Evolutionary conservation across 345 rosid species (phyloP).

Genomic region (Hypericum androsaemum): DNA sequence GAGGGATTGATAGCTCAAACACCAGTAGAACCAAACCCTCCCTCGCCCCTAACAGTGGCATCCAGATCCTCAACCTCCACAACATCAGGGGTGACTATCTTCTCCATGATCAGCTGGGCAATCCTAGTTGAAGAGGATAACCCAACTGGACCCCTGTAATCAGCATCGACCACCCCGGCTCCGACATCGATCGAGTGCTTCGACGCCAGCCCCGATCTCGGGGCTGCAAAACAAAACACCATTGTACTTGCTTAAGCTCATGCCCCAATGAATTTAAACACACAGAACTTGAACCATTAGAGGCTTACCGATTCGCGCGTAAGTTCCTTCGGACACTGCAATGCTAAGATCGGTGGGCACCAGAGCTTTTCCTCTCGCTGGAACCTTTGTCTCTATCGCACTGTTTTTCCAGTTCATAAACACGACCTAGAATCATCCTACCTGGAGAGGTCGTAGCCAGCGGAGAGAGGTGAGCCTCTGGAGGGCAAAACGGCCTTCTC

Average conservation of each 20-base stretch:
- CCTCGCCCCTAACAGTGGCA: conserved; percentile 59
- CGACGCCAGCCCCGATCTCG: conserved; percentile 74
- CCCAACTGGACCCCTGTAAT: conserved; percentile 67
- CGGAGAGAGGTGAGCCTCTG: too few species aligned
- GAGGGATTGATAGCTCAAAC: too few species aligned
- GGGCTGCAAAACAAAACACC: conserved; percentile 27
- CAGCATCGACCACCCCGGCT: conserved; percentile 71
- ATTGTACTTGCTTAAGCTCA: too few species aligned
- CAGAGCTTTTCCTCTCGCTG: conserved; percentile 75
- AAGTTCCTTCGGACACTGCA: conserved; percentile 57
- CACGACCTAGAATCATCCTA: neutral
- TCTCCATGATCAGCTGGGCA: conserved; percentile 68
- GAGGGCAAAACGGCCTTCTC: too few species aligned
- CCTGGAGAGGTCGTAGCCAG: conserved; percentile 14
- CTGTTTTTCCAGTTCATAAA: too few species aligned
- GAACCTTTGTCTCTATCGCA: conserved; percentile 52
- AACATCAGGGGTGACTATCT: conserved; percentile 55
- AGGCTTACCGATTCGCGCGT: conserved; percentile 55
- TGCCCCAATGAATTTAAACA: too few species aligned
- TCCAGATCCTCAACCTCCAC: conserved; percentile 64
- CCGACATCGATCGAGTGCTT: conserved; percentile 78
- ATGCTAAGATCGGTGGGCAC: conserved; percentile 71
- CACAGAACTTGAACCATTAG: neutral
- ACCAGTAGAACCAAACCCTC: conserved; percentile 85
- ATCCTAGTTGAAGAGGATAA: conserved; percentile 57